A percentile compares a stretch with the other conserved stretches of the same genome.
Conservation (phyloP, 2,329 filamentous ascomycete species). For the Aspergillus novoparasiticus region DNA sequence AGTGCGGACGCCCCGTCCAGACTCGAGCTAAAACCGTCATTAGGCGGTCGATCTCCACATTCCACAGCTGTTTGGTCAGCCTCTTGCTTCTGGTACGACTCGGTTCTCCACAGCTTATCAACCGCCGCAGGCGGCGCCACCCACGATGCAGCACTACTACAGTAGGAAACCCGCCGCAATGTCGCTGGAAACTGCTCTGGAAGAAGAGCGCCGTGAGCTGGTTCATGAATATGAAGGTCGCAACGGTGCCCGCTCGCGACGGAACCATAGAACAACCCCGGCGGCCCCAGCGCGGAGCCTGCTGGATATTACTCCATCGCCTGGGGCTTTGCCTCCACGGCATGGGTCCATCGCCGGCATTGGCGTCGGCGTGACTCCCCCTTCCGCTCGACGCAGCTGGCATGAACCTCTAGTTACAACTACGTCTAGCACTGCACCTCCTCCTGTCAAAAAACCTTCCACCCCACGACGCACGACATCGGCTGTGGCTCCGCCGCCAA, state of each 20-base stretch:
- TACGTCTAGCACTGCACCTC: not conserved
- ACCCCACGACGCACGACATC: conserved; percentile 22
- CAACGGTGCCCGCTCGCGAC: conserved; percentile 19
- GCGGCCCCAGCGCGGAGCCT: conserved; percentile 56
- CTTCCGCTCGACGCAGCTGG: conserved; percentile 27
- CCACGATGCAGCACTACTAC: conserved; percentile 23
- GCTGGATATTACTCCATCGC: conserved; percentile 61
- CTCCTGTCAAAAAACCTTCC: not conserved
- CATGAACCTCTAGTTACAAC: conserved; percentile 27
- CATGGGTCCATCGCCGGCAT: conserved; percentile 44
- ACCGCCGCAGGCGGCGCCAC: conserved; percentile 32
- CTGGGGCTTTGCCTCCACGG: conserved; percentile 39
- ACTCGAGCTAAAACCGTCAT: conserved; percentile 8
- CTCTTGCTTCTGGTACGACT: conserved; percentile 1
- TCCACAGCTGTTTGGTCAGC: conserved; percentile 21
- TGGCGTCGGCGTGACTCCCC: conserved; percentile 37
- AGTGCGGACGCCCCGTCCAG: not conserved
- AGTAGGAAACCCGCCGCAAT: conserved; percentile 48
- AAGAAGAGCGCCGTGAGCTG: conserved; percentile 76
- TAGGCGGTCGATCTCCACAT: conserved; percentile 13
- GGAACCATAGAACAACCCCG: not conserved
- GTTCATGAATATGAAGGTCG: conserved; percentile 66
- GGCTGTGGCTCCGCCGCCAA: conserved; percentile 8
- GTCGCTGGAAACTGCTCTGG: conserved; percentile 75
- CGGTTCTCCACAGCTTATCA: conserved; percentile 28